Percentiles rank a stretch among this genome's conserved stretches.
Conservation (phyloP, 768 basidiomycete genomes). For the Cubamyces sp. region DNA sequence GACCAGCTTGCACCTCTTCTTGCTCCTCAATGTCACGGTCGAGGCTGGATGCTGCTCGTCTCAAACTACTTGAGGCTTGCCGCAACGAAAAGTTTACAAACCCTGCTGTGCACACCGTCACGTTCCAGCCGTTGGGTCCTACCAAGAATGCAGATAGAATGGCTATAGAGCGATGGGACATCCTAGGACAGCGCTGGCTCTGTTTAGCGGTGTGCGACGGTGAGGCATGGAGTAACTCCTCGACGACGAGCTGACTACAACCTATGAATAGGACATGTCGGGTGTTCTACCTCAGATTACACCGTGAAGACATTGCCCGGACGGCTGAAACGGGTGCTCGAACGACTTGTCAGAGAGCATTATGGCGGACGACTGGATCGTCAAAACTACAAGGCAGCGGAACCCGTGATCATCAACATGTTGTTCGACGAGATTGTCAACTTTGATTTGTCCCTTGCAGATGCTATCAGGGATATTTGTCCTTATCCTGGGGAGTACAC, state of each 20-base stretch:
- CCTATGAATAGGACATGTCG: not conserved
- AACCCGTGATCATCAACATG: not conserved
- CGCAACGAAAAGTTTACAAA: too few relatives aligned
- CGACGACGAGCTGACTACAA: too few relatives aligned
- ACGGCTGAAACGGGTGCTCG: not conserved
- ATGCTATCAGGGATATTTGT: not conserved
- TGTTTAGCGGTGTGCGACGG: slow-evolving; percentile 6
- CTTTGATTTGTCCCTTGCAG: not conserved
- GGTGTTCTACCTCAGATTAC: not conserved
- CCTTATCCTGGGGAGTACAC: not conserved
- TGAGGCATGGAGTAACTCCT: not conserved
- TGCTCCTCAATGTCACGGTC: too few relatives aligned
- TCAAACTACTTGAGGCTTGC: too few relatives aligned
- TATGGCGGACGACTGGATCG: not conserved
- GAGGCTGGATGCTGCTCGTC: too few relatives aligned
- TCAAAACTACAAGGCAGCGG: not conserved
- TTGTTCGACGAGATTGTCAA: not conserved
- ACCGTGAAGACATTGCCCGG: not conserved
- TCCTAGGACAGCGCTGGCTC: not conserved
- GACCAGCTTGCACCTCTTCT: too few relatives aligned
- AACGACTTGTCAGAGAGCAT: not conserved
- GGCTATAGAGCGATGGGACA: not conserved
- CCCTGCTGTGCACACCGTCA: not conserved
- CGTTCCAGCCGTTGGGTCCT: not conserved
- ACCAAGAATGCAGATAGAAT: not conserved